Evolutionary conservation across 2,329 filamentous ascomycete species (phyloP).

Genomic region (Hypoxylon sp.): DNA sequence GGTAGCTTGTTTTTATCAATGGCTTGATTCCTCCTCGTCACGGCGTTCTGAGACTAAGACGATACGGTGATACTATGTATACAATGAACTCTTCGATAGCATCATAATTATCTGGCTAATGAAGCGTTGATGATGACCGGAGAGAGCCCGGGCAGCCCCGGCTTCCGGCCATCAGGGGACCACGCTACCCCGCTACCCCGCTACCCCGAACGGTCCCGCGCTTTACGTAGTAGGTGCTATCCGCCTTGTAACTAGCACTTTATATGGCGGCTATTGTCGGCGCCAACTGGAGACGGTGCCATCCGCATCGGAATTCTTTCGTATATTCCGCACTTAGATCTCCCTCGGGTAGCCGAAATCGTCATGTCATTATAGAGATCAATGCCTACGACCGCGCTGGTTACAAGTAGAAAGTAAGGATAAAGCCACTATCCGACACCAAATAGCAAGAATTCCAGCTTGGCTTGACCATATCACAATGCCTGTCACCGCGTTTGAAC

Average conservation of each 20-base stretch:
- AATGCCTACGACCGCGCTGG: neutral
- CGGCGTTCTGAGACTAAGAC: too few species aligned
- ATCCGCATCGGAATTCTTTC: constrained; percentile 18
- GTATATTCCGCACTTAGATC: constrained; percentile 28
- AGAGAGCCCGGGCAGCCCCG: neutral
- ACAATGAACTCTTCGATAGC: neutral
- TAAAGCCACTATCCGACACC: neutral
- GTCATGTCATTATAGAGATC: neutral
- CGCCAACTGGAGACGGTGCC: neutral
- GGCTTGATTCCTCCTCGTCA: too few species aligned
- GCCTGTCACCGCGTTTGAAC: constrained; percentile 49
- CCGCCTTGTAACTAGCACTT: neutral
- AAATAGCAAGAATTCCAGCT: too few species aligned
- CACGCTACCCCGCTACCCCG: neutral
- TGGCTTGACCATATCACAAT: constrained; percentile 34
- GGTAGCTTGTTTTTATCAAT: too few species aligned
- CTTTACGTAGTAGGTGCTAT: too few species aligned
- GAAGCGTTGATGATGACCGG: neutral
- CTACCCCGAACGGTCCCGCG: too few species aligned
- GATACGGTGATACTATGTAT: too few species aligned
- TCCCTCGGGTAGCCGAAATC: constrained; percentile 20
- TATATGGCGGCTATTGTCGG: neutral
- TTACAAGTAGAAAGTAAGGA: too few species aligned
- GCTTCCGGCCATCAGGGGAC: neutral
- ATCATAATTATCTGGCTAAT: too few species aligned